Evolutionary conservation across 2,329 filamentous ascomycete species (phyloP).

Genomic region (Cytospora schulzeri): DNA sequence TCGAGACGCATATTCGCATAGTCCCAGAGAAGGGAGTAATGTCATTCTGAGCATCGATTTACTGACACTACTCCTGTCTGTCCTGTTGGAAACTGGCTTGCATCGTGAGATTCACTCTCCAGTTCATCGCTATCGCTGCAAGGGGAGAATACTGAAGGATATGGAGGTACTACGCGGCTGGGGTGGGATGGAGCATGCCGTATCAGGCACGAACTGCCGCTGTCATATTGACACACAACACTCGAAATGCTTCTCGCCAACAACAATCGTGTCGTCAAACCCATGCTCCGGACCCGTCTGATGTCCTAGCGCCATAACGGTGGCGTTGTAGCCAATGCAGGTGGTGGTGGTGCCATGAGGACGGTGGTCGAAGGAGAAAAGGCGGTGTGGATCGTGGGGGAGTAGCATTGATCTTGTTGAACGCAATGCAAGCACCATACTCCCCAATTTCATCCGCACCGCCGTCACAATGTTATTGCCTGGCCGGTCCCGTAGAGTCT

Average conservation of each 20-base stretch:
- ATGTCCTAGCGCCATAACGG: conserved; percentile 10
- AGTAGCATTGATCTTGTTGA: conserved; percentile 10
- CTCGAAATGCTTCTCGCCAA: not conserved
- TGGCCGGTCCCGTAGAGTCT: not conserved
- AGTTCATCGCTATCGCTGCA: not conserved
- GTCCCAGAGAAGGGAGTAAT: not conserved
- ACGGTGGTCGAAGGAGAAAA: conserved; percentile 8
- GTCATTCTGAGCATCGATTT: not conserved
- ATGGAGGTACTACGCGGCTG: not conserved
- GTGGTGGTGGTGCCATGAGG: not conserved
- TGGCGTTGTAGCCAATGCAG: not conserved
- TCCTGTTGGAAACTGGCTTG: not conserved
- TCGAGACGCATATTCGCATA: not conserved
- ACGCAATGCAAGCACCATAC: conserved; percentile 6
- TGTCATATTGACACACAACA: not conserved
- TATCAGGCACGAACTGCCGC: not conserved
- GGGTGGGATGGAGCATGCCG: not conserved
- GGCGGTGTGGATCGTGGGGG: conserved; percentile 17
- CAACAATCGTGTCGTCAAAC: not conserved
- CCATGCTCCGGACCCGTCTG: not conserved
- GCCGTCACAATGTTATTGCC: not conserved
- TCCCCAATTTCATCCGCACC: not conserved
- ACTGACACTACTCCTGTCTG: not conserved
- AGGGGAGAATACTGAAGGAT: not conserved
- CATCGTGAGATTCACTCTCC: not conserved